Evolutionary conservation across 257 asterid genomes (phyloP).

Genomic region (Vinca minor): DNA sequence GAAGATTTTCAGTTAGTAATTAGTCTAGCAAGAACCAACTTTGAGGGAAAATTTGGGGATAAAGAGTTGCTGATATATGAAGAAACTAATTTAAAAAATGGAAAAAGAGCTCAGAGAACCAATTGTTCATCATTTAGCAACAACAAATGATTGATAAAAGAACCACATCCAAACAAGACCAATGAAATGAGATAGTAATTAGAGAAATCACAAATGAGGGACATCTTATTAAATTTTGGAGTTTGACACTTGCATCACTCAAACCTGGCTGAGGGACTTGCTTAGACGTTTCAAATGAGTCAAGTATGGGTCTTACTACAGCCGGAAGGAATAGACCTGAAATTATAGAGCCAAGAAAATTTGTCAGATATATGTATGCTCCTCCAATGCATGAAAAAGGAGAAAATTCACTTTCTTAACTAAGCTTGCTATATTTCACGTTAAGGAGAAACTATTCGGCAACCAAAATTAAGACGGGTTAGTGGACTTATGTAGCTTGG

Average conservation of each 20-base stretch:
- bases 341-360: constrained; percentile 17
- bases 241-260: constrained; percentile 33
- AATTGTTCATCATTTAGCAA: background rate
- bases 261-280: too few relatives aligned
- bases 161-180: background rate
- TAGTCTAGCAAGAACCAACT: background rate
- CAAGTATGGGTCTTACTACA: constrained; percentile 87
- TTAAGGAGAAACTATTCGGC: background rate
- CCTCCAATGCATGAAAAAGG: background rate
- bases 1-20: background rate
- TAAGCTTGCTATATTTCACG: background rate
- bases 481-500: too few relatives aligned
- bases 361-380: constrained; percentile 10
- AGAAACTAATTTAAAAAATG: background rate
- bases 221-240: constrained; percentile 1
- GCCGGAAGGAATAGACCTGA: constrained; percentile 95
- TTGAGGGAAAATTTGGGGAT: background rate
- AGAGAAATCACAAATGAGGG: constrained; percentile 12
- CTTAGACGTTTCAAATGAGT: constrained; percentile 71
- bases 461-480: background rate
- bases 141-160: background rate
- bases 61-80: background rate
- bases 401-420: background rate
- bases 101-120: background rate
- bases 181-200: background rate